Evolutionary conservation across 306 rosid genomes (phyloP).

Genomic region (Comarum palustre): DNA sequence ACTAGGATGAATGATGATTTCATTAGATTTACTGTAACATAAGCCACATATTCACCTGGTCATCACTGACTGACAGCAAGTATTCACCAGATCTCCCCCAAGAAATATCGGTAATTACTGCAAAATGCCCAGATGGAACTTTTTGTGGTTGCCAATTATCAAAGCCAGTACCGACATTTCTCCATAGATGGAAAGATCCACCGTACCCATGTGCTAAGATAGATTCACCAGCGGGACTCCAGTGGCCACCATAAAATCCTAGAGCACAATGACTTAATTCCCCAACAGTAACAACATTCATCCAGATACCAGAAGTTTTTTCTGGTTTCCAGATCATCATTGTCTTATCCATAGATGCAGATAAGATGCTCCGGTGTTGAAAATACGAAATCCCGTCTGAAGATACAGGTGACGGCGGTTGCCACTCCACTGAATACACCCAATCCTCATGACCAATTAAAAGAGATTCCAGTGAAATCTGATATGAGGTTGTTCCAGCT

Average conservation of each 20-base stretch:
- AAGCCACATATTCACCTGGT: slow-evolving; percentile 60
- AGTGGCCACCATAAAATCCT: slow-evolving; percentile 95
- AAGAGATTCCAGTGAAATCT: slow-evolving; percentile 89
- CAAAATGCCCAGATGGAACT: slow-evolving; percentile 98
- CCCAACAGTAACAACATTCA: slow-evolving; percentile 97
- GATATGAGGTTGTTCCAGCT: slow-evolving; percentile 67
- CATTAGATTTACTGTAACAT: neutral
- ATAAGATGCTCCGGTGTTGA: slow-evolving; percentile 84
- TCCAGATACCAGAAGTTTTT: slow-evolving; percentile 87
- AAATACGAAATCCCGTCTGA: slow-evolving; percentile 41
- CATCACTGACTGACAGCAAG: slow-evolving; percentile 82
- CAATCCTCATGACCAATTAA: slow-evolving; percentile 95
- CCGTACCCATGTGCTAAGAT: slow-evolving; percentile 96
- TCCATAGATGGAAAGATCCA: slow-evolving; percentile 97
- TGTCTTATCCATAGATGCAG: slow-evolving; percentile 99
- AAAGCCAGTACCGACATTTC: slow-evolving; percentile 52
- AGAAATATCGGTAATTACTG: slow-evolving; percentile 70
- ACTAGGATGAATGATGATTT: neutral
- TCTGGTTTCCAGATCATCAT: slow-evolving; percentile 99
- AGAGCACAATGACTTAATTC: slow-evolving; percentile 94
- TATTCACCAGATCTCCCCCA: slow-evolving; percentile 85
- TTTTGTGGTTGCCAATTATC: slow-evolving; percentile 88
- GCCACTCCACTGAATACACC: slow-evolving; percentile 95
- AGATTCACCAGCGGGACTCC: slow-evolving; percentile 83
- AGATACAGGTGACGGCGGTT: slow-evolving; percentile 60